phyloP scores from a whole-genome alignment of 2,329 filamentous ascomycete genomes.

The Xylaria sp. region DNA sequence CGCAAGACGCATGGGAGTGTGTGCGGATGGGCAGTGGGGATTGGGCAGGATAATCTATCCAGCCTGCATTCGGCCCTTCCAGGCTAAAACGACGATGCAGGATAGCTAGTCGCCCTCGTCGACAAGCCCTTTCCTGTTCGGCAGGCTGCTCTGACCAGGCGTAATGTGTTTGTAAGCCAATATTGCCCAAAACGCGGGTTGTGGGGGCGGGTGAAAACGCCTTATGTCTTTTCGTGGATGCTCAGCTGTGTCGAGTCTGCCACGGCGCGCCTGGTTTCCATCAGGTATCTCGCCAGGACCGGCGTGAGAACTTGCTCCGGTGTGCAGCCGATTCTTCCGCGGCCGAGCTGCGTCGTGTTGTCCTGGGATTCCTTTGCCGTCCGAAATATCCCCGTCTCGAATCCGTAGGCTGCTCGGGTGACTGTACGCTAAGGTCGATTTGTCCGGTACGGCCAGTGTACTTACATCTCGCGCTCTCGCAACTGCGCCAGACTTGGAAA shows the following conservation, averaged over 20 bases:
- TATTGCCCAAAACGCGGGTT: constrained; percentile 20
- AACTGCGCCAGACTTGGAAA: constrained; percentile 11
- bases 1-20: constrained; percentile 20
- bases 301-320: not conserved
- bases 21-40: constrained; percentile 39
- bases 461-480: constrained; percentile 6
- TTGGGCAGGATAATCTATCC: constrained; percentile 47
- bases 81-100: constrained; percentile 48
- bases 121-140: constrained; percentile 35
- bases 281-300: not conserved
- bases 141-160: constrained; percentile 31
- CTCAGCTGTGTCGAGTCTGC: constrained; percentile 17
- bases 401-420: constrained; percentile 1
- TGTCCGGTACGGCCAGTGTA: not conserved
- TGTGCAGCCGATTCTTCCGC: constrained; percentile 10
- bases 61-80: constrained; percentile 47
- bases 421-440: constrained; percentile 7
- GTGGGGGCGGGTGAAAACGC: constrained; percentile 29
- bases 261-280: not conserved
- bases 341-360: not conserved
- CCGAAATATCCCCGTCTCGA: constrained; percentile 9
- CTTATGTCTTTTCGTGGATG: constrained; percentile 25
- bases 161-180: constrained; percentile 15
- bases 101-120: constrained; percentile 32
- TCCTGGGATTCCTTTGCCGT: not conserved